Conservation (phyloP, 768 basidiomycete species). For the Hygrophoropsis aurantiaca region DNA sequence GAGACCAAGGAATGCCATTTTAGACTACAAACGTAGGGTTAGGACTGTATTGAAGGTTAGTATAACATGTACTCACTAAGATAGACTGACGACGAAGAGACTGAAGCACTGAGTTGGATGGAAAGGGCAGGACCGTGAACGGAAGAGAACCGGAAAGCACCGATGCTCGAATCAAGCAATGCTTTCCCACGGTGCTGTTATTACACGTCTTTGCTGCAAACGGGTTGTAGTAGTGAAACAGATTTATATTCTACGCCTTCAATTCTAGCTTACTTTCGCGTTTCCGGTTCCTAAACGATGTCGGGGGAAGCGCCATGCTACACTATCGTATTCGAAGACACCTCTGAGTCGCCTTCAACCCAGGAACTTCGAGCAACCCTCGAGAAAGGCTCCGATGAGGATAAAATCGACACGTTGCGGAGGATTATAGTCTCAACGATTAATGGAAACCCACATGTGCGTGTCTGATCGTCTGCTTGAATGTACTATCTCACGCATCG, state of each 20-base stretch:
- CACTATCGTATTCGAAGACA: conserved; percentile 75
- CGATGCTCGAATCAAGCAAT: no score
- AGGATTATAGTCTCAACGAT: conserved; percentile 91
- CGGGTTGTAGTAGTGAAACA: no score
- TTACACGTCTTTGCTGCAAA: no score
- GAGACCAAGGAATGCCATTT: conserved; percentile 75
- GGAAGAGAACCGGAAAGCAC: no score
- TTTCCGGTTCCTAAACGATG: conserved; percentile 13
- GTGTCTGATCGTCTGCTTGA: conserved; percentile 18
- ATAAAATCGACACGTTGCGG: conserved; percentile 94
- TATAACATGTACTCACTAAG: no score
- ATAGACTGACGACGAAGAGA: no score
- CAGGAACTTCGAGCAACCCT: conserved; percentile 79
- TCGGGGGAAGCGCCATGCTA: conserved; percentile 68
- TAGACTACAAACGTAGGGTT: no score
- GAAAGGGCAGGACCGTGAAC: no score
- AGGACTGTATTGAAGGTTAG: no score
- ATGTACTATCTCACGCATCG: background rate
- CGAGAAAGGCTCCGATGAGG: conserved; percentile 95
- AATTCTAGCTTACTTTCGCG: background rate
- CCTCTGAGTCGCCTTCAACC: conserved; percentile 71
- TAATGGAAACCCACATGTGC: conserved; percentile 90
- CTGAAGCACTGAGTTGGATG: no score
- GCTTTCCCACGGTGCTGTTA: no score
- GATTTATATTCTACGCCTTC: no score